Conservation (phyloP, 495 filamentous ascomycete species). For the Neurospora sp. region DNA sequence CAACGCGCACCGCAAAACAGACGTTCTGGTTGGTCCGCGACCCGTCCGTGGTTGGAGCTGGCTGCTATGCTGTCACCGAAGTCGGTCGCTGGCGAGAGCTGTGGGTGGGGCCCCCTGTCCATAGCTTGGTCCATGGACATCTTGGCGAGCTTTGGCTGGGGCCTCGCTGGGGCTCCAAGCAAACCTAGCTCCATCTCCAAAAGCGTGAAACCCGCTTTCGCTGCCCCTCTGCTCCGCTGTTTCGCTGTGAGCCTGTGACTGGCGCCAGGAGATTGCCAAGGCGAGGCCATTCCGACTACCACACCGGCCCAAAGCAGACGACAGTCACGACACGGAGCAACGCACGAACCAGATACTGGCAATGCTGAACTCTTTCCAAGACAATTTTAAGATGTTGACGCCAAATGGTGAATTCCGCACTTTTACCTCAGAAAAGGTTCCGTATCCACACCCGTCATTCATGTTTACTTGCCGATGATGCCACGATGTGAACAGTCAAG, state of each 20-base stretch:
- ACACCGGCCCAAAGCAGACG: not conserved
- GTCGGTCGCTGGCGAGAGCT: slow-evolving; percentile 7
- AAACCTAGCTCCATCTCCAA: not conserved
- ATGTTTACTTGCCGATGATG: not conserved
- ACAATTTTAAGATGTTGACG: not conserved
- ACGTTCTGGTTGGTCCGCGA: not conserved
- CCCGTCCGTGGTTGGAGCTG: not conserved
- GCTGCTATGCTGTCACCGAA: not conserved
- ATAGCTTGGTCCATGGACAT: not conserved
- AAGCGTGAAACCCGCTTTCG: not conserved
- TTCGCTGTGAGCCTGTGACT: not conserved
- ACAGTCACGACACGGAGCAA: not conserved
- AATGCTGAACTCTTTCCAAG: not conserved
- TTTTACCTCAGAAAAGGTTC: too few species aligned
- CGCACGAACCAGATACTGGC: not conserved
- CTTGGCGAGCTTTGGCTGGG: not conserved
- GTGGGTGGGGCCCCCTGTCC: slow-evolving; percentile 5
- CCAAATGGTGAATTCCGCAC: not conserved
- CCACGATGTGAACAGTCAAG: not conserved
- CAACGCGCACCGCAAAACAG: not conserved
- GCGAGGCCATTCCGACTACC: not conserved
- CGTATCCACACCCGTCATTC: too few species aligned
- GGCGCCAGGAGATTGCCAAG: not conserved
- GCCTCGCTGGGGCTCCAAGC: not conserved
- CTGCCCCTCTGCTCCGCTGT: not conserved